phyloP scores from a whole-genome alignment of 768 basidiomycete species.

The Rhizopogon vesiculosus region DNA sequence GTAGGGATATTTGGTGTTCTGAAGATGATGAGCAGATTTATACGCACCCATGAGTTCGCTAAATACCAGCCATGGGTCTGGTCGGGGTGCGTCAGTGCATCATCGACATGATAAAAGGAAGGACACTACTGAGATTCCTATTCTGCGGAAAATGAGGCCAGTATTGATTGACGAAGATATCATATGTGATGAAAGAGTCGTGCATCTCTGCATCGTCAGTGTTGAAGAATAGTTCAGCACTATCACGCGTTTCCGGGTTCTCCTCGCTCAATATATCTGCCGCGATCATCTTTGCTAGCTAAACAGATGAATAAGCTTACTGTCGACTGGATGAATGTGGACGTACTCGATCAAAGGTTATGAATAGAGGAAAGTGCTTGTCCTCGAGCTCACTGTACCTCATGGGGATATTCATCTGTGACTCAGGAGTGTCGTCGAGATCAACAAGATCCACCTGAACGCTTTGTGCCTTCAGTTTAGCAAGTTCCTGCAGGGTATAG shows the following conservation, averaged over 20 bases:
- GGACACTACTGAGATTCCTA: constrained; percentile 46
- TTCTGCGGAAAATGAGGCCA: constrained; percentile 56
- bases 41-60: constrained; percentile 60
- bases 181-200: constrained; percentile 37
- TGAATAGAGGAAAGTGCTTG: constrained; percentile 63
- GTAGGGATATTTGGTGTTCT: background rate
- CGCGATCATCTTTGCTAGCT: constrained; percentile 24
- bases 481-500: constrained; percentile 35
- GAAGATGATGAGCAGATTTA: background rate
- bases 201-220: constrained; percentile 10
- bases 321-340: background rate
- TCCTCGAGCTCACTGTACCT: constrained; percentile 54
- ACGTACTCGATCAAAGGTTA: constrained; percentile 59
- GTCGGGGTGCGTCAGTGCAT: background rate
- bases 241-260: background rate
- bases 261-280: constrained; percentile 12
- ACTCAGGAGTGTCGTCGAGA: constrained; percentile 28
- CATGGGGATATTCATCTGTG: constrained; percentile 29
- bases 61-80: constrained; percentile 61
- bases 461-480: constrained; percentile 16
- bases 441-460: constrained; percentile 29
- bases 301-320: background rate
- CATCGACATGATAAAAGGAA: background rate
- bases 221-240: constrained; percentile 11
- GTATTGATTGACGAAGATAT: constrained; percentile 44